These are phyloP conservation scores for Pochonia chlamydosporia DNA, from an alignment of 2,329 filamentous ascomycete species.

Conservation along the genomic window DNA sequence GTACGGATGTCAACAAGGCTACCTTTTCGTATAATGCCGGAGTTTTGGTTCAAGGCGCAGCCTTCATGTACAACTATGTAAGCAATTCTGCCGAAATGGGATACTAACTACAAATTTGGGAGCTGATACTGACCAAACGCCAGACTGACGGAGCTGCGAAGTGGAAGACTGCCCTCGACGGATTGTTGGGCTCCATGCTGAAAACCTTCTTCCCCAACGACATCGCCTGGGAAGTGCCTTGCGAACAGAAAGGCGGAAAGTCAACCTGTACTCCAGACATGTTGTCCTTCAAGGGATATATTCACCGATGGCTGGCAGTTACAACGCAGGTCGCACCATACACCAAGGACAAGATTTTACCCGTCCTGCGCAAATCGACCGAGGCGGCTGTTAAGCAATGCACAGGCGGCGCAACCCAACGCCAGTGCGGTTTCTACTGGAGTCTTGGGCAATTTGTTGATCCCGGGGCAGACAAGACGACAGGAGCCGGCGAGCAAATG, in stretches of 20 bases:
- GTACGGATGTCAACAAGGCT: constrained; percentile 52
- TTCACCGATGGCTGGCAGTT: constrained; percentile 59
- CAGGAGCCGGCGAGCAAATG: constrained; percentile 54
- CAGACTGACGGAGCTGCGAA: constrained; percentile 44
- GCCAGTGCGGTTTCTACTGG: constrained; percentile 63
- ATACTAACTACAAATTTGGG: not conserved
- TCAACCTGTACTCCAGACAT: constrained; percentile 65
- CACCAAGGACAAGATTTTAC: constrained; percentile 47
- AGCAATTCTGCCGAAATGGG: constrained; percentile 17
- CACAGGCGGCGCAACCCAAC: constrained; percentile 50
- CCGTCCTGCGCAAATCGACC: constrained; percentile 52
- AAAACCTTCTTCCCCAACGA: constrained; percentile 50
- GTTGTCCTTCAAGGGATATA: constrained; percentile 65
- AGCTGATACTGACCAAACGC: constrained; percentile 11
- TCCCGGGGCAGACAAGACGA: constrained; percentile 45
- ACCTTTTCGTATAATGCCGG: constrained; percentile 66
- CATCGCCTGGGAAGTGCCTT: constrained; percentile 61
- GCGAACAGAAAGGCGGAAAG: constrained; percentile 51
- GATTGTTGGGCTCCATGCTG: constrained; percentile 45
- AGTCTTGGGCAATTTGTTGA: constrained; percentile 36
- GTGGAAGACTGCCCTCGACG: constrained; percentile 53
- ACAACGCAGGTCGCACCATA: constrained; percentile 58
- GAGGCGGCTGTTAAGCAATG: constrained; percentile 57
- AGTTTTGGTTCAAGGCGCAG: constrained; percentile 55
- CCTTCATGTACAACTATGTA: constrained; percentile 63